Base-by-base conservation (phyloP, 2,329 filamentous ascomycete genomes). In the Epichloe elymi region DNA sequence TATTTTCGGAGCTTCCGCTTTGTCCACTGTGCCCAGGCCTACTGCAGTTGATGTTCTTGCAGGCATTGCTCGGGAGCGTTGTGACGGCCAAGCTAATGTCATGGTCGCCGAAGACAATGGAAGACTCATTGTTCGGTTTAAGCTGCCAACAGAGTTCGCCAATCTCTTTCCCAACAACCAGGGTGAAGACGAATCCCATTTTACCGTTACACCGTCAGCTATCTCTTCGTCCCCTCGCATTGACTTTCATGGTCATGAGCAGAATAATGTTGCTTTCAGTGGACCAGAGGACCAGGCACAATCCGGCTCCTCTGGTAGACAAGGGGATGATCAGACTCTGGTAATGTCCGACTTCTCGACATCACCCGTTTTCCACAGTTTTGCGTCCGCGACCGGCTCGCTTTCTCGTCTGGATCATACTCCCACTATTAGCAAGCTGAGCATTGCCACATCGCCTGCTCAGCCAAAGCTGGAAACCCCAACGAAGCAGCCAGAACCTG, bases 71-170 rank as follows among this genome's bases (percentile, higher is more conserved):
- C 55, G 56, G 4, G 53, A 56, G 12, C 42, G 51, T 30, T 66
- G 63, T 50, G 53, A 57, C 45, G 62, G 60, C 35, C 54, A 61
- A 38, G 63, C 65, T 56, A 64, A 63, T 37, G 64, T 66, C 55
- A 53, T 59, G 41, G 54, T 66, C 36, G 55, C 48, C 10, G 56
- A 61, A 43, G 57, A 62, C 43, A 59, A 60, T 39, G 63, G 57
- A 40, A 58, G 63, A 50, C 61, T 68, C 38, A 55, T 67, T 51
- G 65, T 68, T 53, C 59, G 64, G 62, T 68, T 68, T 66, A 68
- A 68, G 66, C 42, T 68, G 49, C 63, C 66, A 48, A 53, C 58
- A 20, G 52, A 64, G 51, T 62, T 62, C 50, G 59, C 61, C 26
- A 49, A 57, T 37, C 51, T 65, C 41, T 66, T 68, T 50, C 61